Percentiles rank a stretch among this genome's conserved stretches.
phyloP scores from a whole-genome alignment of 176 grass and related monocot genomes.

The Rhynchospora pubera region DNA sequence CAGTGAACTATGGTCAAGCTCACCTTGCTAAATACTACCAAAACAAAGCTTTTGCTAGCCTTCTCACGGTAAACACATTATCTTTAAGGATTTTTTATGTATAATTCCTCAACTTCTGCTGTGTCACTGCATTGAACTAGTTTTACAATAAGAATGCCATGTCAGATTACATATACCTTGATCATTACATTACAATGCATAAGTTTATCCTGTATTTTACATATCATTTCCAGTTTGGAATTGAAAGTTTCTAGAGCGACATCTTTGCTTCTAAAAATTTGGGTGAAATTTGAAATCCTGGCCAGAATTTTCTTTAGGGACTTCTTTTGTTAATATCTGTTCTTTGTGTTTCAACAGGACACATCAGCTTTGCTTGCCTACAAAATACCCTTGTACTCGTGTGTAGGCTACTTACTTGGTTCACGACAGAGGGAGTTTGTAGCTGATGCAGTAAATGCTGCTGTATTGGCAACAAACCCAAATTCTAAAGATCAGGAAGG shows the following conservation, averaged over 20 bases:
- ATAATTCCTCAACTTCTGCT: constrained; percentile 14
- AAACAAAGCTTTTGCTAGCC: constrained; percentile 56
- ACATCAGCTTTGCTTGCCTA: constrained; percentile 66
- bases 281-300: too few relatives aligned
- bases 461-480: constrained; percentile 64
- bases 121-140: background rate
- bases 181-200: background rate
- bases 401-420: constrained; percentile 70
- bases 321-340: constrained; percentile 9
- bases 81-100: background rate
- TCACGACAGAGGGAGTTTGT: constrained; percentile 70
- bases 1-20: constrained; percentile 62
- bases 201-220: background rate
- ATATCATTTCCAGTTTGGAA: background rate
- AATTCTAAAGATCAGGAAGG: constrained; percentile 53
- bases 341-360: constrained; percentile 45
- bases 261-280: too few relatives aligned
- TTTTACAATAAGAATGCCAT: background rate
- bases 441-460: constrained; percentile 77
- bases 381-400: constrained; percentile 56
- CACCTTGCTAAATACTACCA: constrained; percentile 61
- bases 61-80: constrained; percentile 46
- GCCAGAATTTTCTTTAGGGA: background rate
- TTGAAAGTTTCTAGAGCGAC: background rate
- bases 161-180: background rate